Base-by-base conservation (phyloP, 352 stramenopile genomes). In the Phytophthora quininea region DNA sequence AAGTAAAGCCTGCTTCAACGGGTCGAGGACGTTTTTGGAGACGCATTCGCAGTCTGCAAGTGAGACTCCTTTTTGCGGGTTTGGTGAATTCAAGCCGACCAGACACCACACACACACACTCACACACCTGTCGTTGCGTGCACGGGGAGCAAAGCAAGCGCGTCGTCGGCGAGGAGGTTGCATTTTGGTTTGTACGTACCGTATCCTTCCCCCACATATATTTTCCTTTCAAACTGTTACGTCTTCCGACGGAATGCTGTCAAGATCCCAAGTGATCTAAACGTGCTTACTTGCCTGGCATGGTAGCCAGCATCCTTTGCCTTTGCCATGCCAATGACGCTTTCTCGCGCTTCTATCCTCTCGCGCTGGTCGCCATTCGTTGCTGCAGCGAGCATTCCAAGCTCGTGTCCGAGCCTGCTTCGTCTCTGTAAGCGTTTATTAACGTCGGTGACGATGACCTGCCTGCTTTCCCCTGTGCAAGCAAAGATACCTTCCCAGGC, bases 131-230 rank as follows among this genome's bases (percentile, higher is more conserved):
- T 58, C 12, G 48, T 35, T 63, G 47, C 19, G 29, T 54, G 33
- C 38, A 31, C 7, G 43, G 43, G 43, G 15, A 46, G 31, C 48
- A 38, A 54, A 62, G 56, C 63, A 35, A 14, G 24, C 50, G 51
- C 50, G 51, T 70, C 42, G 45, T 47, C 48, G 58, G 70, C 58
- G 40, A 73, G 58, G 66, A 69, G 68, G 60, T 54, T 66, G 66
- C 65, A 61, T 54, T 47, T 62, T 49, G 59, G 49, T 66, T 70
- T 71, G 69, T 77, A 74, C 64, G 70, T 78, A 68, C 60, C 56
- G 58, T 67, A 69, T 69, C 54, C 57, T 71, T 68, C 54, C 56
- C n/a, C 45, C 56, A 55, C 31, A 74, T 68, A 71, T 65, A 71
- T 67, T 66, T 11, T 32, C 37, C 67, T 60, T 32, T 33, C 47